Evolutionary conservation across 129 eudicot species (phyloP).

Genomic region (Ambrosia artemisiifolia): DNA sequence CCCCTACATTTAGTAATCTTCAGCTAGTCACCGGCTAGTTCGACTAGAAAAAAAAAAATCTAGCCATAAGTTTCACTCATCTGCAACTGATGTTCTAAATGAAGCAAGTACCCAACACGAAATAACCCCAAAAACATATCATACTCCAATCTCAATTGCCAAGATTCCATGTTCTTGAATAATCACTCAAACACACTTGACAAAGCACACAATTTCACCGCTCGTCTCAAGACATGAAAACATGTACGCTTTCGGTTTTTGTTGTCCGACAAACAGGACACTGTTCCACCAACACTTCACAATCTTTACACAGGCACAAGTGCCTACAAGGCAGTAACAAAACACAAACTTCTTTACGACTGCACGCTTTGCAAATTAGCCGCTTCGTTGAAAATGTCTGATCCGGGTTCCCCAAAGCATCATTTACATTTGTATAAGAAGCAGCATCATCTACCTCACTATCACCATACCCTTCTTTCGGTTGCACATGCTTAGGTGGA

Average conservation of each 20-base stretch:
- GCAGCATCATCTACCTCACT: slow-evolving; percentile 64
- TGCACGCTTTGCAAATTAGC: slow-evolving; percentile 49
- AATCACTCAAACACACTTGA: slow-evolving; percentile 7
- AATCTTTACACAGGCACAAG: slow-evolving; percentile 63
- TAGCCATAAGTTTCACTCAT: too few relatives aligned
- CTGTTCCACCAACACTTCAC: slow-evolving; percentile 38
- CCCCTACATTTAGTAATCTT: too few relatives aligned
- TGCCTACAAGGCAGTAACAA: slow-evolving; percentile 72
- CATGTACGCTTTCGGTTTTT: slow-evolving; percentile 57
- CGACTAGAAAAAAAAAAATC: too few relatives aligned
- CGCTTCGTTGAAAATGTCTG: neutral
- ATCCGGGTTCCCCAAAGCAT: slow-evolving; percentile 9
- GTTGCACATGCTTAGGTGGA: slow-evolving; percentile 33
- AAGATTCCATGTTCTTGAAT: slow-evolving; percentile 16
- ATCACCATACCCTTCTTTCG: slow-evolving; percentile 67
- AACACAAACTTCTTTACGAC: slow-evolving; percentile 46
- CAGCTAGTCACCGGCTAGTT: too few relatives aligned
- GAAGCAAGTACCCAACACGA: neutral
- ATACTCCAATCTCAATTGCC: neutral
- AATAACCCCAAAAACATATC: slow-evolving; percentile 13
- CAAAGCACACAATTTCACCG: slow-evolving; percentile 5
- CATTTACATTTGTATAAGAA: slow-evolving; percentile 35
- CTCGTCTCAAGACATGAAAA: slow-evolving; percentile 46
- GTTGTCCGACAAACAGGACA: slow-evolving; percentile 65
- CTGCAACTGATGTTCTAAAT: neutral